Evolutionary conservation across 768 basidiomycete genomes (phyloP).

Genomic region (Lentinus brumalis): DNA sequence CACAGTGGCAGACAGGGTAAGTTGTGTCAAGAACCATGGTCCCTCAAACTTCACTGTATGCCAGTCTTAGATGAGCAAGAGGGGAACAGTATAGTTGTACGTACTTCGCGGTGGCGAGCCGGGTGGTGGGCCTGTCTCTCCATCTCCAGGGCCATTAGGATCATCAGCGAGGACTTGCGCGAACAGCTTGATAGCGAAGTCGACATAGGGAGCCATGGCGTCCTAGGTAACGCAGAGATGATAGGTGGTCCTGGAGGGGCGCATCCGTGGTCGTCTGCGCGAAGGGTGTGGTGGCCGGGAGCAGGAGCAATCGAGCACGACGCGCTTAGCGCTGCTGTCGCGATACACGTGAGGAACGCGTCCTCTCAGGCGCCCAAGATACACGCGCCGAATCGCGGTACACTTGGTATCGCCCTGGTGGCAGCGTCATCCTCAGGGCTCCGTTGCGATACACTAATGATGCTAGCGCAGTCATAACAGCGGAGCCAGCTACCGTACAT

Average conservation of each 20-base stretch:
- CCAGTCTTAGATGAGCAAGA: not conserved
- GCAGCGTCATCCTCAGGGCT: too few relatives aligned
- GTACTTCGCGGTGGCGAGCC: conserved; percentile 66
- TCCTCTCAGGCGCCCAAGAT: not conserved
- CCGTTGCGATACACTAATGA: too few relatives aligned
- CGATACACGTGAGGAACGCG: conserved; percentile 17
- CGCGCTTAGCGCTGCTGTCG: conserved; percentile 16
- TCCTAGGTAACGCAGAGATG: not conserved
- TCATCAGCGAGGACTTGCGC: conserved; percentile 3
- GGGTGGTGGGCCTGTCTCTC: conserved; percentile 41
- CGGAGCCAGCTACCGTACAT: too few relatives aligned
- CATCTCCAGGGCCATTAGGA: conserved; percentile 9
- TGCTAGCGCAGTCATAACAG: too few relatives aligned
- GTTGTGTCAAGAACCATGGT: conserved; percentile 94
- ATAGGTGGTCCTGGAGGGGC: not conserved
- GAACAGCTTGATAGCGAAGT: conserved; percentile 4
- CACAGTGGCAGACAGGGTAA: conserved; percentile 73
- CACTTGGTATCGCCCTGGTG: not conserved
- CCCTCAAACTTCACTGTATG: conserved; percentile 77
- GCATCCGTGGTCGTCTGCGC: conserved; percentile 14
- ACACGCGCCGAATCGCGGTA: not conserved
- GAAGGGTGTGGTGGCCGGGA: conserved; percentile 3
- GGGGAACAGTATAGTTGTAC: conserved; percentile 28
- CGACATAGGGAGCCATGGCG: conserved; percentile 5
- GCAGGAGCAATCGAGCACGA: not conserved